These are phyloP conservation scores for Pyrrhoderma lamaoense DNA, from an alignment of 1,284 basidiomycete species.

Conservation along the genomic window DNA sequence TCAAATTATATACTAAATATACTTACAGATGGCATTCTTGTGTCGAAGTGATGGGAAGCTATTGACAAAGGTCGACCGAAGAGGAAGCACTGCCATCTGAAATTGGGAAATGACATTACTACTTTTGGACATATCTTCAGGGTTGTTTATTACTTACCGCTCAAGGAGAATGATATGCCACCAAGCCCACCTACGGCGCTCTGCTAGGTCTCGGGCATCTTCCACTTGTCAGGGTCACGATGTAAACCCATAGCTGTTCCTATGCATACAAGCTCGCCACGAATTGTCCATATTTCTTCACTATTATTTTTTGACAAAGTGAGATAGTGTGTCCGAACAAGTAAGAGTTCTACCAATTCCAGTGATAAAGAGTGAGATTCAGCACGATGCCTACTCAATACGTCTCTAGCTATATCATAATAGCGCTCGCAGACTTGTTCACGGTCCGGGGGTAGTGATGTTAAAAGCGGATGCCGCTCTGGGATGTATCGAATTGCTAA, in stretches of 20 bases:
- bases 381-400: slow-evolving; percentile 52
- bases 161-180: slow-evolving; percentile 78
- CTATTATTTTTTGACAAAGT: slow-evolving; percentile 64
- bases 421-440: slow-evolving; percentile 57
- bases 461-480: slow-evolving; percentile 48
- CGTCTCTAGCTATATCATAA: slow-evolving; percentile 57
- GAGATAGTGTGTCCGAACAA: slow-evolving; percentile 64
- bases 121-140: neutral
- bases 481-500: slow-evolving; percentile 68
- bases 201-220: slow-evolving; percentile 60
- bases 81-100: slow-evolving; percentile 77
- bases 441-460: slow-evolving; percentile 30
- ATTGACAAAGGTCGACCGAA: slow-evolving; percentile 72
- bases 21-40: slow-evolving; percentile 48
- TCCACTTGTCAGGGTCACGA: slow-evolving; percentile 69
- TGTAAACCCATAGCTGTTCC: slow-evolving; percentile 78
- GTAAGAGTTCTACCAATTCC: slow-evolving; percentile 65
- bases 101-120: neutral
- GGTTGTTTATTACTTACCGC: slow-evolving; percentile 39
- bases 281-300: slow-evolving; percentile 73
- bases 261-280: slow-evolving; percentile 66
- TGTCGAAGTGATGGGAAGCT: slow-evolving; percentile 74
- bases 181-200: slow-evolving; percentile 77
- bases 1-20: too few relatives aligned
- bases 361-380: slow-evolving; percentile 60